Base-by-base conservation (phyloP, 1,284 basidiomycete genomes). In the Microbotryum intermedium region DNA sequence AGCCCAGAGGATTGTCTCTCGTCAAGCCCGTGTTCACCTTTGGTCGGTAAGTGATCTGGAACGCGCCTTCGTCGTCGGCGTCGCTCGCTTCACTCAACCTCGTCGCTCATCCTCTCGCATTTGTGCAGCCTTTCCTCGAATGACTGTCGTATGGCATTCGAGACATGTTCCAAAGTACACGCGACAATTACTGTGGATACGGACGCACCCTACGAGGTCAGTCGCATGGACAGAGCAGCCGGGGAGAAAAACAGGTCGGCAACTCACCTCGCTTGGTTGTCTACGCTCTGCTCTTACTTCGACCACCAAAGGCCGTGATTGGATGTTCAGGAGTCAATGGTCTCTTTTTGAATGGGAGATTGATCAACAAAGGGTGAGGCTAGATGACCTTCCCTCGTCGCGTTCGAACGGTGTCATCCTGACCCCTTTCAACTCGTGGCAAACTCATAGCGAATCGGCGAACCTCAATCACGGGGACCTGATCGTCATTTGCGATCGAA, bases 401-500 rank as follows among this genome's bases (percentile, higher is more conserved):
- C 34, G 0, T 39, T 18, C 34, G 11, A 39, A 6, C 34, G n/a
- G n/a, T n/a, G n/a, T n/a, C n/a, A n/a, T n/a, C 34, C 11, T 39
- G 18, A 13, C 34, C 34, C 11, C 11, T 39, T 16, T 39, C 11
- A 39, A 39, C 11, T n/a, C n/a, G n/a, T n/a, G n/a, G n/a, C n/a
- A 13, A 39, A 11, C 11, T 39, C 34, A 11, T 16, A 39, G 34
- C 34, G 34, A 39, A 39, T 39, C 34, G 10, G 39, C 29, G 18
- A 11, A 28, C 26, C 45, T 54, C 26, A 16, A 46, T 13, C n/a
- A 54, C 29, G 28, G 28, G 28, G 53, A 54, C 44, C n/a, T 23
- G 29, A 39, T 54, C 45, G 21, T 46, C 44, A 54, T 54, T 45
- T 54, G 53, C 53, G 53, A 47, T 2, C 53, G 53, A 4, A 30